Percentiles rank a stretch among this genome's conserved stretches.
Conservation (phyloP, 2,329 filamentous ascomycete species). For the Aspergillus pseudoglaucus region DNA sequence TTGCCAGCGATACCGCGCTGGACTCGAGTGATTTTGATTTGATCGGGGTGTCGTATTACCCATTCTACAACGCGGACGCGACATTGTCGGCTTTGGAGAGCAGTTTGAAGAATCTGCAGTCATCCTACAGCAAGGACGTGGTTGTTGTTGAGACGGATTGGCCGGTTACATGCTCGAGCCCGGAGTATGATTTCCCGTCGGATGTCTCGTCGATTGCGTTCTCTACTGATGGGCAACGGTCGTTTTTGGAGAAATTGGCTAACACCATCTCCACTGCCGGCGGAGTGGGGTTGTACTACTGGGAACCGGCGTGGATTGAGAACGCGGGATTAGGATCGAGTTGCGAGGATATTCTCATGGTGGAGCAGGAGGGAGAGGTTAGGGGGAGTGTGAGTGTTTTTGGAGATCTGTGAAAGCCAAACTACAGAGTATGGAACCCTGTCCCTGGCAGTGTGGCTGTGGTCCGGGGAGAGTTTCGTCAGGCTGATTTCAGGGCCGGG, state of each 20-base stretch:
- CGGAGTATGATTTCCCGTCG: constrained; percentile 53
- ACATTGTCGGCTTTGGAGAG: constrained; percentile 53
- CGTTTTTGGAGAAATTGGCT: constrained; percentile 56
- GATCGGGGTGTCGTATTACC: constrained; percentile 68
- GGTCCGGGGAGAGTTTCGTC: not conserved
- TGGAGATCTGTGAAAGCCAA: constrained; percentile 15
- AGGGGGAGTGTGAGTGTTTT: constrained; percentile 55
- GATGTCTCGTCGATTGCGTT: constrained; percentile 57
- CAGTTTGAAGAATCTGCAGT: constrained; percentile 54
- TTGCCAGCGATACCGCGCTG: constrained; percentile 45
- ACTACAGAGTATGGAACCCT: not conserved
- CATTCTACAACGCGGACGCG: constrained; percentile 59
- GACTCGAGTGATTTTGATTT: constrained; percentile 57
- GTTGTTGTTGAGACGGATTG: constrained; percentile 67
- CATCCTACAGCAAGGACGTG: constrained; percentile 58
- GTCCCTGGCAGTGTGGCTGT: not conserved
- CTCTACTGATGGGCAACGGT: constrained; percentile 55
- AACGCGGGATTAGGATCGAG: constrained; percentile 60
- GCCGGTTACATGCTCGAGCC: constrained; percentile 58
- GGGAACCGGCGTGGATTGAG: constrained; percentile 66
- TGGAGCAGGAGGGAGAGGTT: constrained; percentile 46
- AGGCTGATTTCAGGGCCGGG: constrained; percentile 8
- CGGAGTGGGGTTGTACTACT: constrained; percentile 62
- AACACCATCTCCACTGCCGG: constrained; percentile 48
- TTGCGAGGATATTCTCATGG: constrained; percentile 59